These are phyloP conservation scores for Vanilla planifolia DNA, from an alignment of 106 monocot species.

Conservation along the genomic window DNA sequence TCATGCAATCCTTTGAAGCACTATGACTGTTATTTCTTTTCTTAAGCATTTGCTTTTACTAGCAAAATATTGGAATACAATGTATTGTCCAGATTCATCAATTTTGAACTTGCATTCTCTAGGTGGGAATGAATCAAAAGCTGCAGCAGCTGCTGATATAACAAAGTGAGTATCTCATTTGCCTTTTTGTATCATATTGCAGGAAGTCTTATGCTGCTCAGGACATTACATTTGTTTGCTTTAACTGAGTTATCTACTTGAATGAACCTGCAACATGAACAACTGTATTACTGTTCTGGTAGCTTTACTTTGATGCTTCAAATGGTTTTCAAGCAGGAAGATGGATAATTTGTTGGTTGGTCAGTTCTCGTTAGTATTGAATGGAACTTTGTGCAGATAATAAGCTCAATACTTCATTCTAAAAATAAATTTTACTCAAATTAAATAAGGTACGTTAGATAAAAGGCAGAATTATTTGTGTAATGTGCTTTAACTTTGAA, in stretches of 20 bases:
- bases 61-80: background rate
- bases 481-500: too few relatives aligned
- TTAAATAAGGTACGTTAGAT: too few relatives aligned
- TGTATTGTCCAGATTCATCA: background rate
- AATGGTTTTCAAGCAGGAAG: too few relatives aligned
- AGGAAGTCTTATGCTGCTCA: background rate
- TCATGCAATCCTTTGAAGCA: background rate
- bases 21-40: background rate
- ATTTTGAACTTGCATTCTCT: background rate
- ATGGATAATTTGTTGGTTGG: too few relatives aligned
- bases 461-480: too few relatives aligned
- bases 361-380: too few relatives aligned
- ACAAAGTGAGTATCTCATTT: conserved; percentile 7
- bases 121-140: background rate
- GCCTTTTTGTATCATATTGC: background rate
- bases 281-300: background rate
- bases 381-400: too few relatives aligned
- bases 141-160: background rate
- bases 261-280: background rate
- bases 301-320: background rate
- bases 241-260: background rate
- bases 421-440: too few relatives aligned
- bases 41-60: background rate
- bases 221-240: background rate
- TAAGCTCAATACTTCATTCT: too few relatives aligned